Conservation (phyloP, 1,139 yeast species). For the Meyerozyma smithsonii region DNA sequence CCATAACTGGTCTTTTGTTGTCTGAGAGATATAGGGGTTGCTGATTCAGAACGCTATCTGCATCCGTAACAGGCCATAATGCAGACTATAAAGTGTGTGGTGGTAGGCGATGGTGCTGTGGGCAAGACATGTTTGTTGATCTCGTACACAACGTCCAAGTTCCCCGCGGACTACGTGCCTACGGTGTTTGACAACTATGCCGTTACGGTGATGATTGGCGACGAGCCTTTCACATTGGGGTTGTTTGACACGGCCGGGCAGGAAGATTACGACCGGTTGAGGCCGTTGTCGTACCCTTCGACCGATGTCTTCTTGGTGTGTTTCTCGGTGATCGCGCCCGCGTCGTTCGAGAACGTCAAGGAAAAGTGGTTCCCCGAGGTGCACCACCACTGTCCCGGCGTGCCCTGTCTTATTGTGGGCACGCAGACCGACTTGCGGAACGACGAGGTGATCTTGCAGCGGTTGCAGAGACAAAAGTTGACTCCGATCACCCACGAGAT, state of each 20-base stretch:
- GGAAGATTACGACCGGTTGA: slow-evolving; percentile 95
- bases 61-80: neutral
- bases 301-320: slow-evolving; percentile 95
- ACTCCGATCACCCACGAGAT: slow-evolving; percentile 80
- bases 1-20: neutral
- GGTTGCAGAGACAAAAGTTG: slow-evolving; percentile 85
- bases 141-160: slow-evolving; percentile 82
- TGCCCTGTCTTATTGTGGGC: slow-evolving; percentile 93
- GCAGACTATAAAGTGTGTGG: slow-evolving; percentile 84
- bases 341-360: slow-evolving; percentile 95
- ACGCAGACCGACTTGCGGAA: slow-evolving; percentile 93
- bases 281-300: slow-evolving; percentile 95
- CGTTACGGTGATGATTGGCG: slow-evolving; percentile 97
- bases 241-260: slow-evolving; percentile 98
- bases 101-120: slow-evolving; percentile 97
- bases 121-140: slow-evolving; percentile 69
- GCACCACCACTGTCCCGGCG: slow-evolving; percentile 97
- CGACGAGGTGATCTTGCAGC: slow-evolving; percentile 84
- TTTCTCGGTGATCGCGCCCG: slow-evolving; percentile 92
- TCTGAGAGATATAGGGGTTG: neutral
- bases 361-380: slow-evolving; percentile 99
- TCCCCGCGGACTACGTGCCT: slow-evolving; percentile 87
- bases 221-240: slow-evolving; percentile 95
- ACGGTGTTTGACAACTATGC: slow-evolving; percentile 91
- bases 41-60: neutral